These are phyloP conservation scores for Pseudogymnoascus sp. DNA, from an alignment of 2,329 filamentous ascomycete species.

Conservation along the genomic window DNA sequence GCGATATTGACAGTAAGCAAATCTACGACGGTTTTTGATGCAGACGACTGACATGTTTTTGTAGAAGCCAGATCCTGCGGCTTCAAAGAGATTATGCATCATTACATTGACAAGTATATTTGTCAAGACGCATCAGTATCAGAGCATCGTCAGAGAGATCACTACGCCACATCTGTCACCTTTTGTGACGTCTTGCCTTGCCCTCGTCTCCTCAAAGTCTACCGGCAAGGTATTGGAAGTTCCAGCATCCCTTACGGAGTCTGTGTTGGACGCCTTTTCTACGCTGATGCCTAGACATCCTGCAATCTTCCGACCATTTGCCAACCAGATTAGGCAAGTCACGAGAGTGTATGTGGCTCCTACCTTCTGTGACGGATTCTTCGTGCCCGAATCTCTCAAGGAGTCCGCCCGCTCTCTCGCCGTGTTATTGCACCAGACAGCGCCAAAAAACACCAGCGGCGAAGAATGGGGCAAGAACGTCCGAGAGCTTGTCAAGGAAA, in stretches of 20 bases:
- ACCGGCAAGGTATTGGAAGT: constrained; percentile 34
- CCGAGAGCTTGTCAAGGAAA: constrained; percentile 50
- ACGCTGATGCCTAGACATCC: constrained; percentile 72
- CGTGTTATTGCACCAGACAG: constrained; percentile 68
- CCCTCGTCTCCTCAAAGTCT: constrained; percentile 45
- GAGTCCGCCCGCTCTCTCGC: constrained; percentile 55
- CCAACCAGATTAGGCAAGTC: constrained; percentile 57
- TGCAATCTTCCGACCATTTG: constrained; percentile 72
- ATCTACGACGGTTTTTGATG: not conserved
- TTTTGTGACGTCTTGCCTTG: constrained; percentile 66
- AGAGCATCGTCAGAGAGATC: constrained; percentile 77
- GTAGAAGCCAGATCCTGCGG: constrained; percentile 68
- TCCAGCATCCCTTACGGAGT: constrained; percentile 50
- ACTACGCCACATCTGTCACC: constrained; percentile 71
- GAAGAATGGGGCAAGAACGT: constrained; percentile 72
- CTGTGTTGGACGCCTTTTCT: constrained; percentile 62
- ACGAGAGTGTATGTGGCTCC: constrained; percentile 55
- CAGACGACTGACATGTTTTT: constrained; percentile 12
- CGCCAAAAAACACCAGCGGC: constrained; percentile 66
- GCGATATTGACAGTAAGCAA: constrained; percentile 57
- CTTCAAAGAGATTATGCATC: constrained; percentile 68
- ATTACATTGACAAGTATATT: constrained; percentile 78
- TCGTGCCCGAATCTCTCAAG: constrained; percentile 45
- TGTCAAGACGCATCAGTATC: constrained; percentile 70
- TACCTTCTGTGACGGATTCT: constrained; percentile 44